Conservation (phyloP, 345 rosid genomes). For the Noccaea bulbosa region DNA sequence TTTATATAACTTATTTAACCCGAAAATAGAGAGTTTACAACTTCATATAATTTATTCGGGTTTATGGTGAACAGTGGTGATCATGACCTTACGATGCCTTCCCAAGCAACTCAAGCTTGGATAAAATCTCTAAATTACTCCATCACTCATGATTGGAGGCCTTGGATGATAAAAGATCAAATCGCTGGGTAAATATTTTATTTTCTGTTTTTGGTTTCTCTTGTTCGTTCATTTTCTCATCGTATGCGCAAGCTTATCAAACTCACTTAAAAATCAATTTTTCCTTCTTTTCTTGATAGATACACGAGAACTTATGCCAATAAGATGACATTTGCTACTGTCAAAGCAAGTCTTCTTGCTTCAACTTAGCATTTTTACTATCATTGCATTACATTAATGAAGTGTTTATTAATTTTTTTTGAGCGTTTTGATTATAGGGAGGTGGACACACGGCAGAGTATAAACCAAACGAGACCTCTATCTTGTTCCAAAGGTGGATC, state of each 20-base stretch:
- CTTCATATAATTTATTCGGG: not conserved
- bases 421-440: constrained; percentile 16
- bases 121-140: constrained; percentile 53
- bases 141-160: constrained; percentile 57
- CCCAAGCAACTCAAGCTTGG: constrained; percentile 61
- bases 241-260: not conserved
- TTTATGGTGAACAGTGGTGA: constrained; percentile 50
- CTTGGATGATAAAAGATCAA: constrained; percentile 54
- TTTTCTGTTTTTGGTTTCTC: not conserved
- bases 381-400: not conserved
- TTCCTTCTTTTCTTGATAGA: constrained; percentile 21
- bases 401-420: not conserved
- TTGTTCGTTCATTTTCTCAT: not conserved
- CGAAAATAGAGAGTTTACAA: too few relatives aligned
- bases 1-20: too few relatives aligned
- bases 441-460: constrained; percentile 23
- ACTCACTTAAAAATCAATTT: not conserved
- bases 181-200: constrained; percentile 39
- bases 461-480: not conserved
- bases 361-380: not conserved
- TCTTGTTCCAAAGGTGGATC: not conserved
- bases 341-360: constrained; percentile 49
- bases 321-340: constrained; percentile 54
- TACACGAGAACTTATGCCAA: constrained; percentile 51
- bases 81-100: constrained; percentile 54